Base-by-base conservation (phyloP, 805 yeast species). In the Barnettozyma botsteinii region DNA sequence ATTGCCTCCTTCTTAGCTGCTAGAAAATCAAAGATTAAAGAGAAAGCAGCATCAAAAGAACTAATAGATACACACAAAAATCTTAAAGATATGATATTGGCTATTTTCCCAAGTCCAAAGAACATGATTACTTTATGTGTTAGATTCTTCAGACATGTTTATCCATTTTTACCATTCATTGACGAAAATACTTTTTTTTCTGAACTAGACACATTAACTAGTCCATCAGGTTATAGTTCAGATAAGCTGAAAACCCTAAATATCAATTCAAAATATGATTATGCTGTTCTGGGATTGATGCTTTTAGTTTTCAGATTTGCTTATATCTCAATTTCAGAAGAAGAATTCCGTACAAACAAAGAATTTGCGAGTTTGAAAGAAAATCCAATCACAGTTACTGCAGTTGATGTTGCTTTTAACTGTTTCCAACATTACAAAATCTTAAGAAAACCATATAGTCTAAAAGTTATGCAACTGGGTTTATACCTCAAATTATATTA, bases 361-460 rank as follows among this genome's bases (percentile, higher is more conserved):
- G 48, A 45, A 13, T 39, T 30, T 13, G 27, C 27, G 29, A 4
- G 11, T 5, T 21, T 47, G 5, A 15, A 36, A 7, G 35, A 44
- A 7, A 40, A 37, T 25, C 43, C 41, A 19, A 44, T 51, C 8
- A 36, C 39, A n/a, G 20, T 41, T 1, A 44, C 42, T 4, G 37
- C 34, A 11, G 35, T 46, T 5, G 37, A 37, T n/a, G 37, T 49
- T 11, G 47, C 56, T 0, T 18, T 24, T 19, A 38, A 31, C 57
- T 77, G 84, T 51, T 56, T 79, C 31, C 66, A 68, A 30, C 75
- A 73, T 42, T 79, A 77, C 54, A 70, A 71, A 29, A 46, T 73
- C 29, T 48, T 72, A 33, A 56, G 75, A 38, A 61, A 68, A 40
- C 62, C 75, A 20, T 72, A 75, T 31, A 26, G 47, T 23, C 47